These are phyloP conservation scores for Sphaerosporella brunnea DNA, from an alignment of 495 filamentous ascomycete genomes.

Conservation along the genomic window DNA sequence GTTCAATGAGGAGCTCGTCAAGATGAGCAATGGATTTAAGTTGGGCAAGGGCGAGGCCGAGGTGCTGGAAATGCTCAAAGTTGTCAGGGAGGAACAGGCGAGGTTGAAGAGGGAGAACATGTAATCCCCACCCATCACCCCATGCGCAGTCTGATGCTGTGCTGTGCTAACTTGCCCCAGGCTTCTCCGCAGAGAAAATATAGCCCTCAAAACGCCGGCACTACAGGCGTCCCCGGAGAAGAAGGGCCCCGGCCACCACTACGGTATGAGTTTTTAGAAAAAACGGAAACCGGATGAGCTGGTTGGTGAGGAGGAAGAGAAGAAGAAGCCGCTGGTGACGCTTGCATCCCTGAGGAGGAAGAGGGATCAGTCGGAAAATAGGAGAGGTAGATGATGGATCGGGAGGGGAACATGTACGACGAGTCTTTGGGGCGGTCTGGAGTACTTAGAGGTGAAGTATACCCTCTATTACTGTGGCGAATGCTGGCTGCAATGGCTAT, in stretches of 20 bases:
- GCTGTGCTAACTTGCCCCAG: not conserved
- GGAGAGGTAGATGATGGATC: too few species aligned
- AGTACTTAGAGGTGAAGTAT: too few species aligned
- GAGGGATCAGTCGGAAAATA: too few species aligned
- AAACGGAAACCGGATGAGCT: too few species aligned
- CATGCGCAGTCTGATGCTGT: not conserved
- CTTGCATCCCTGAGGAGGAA: too few species aligned
- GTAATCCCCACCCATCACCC: conserved; percentile 12
- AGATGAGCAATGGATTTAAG: conserved; percentile 56
- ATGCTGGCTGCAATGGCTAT: too few species aligned
- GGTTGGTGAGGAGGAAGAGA: too few species aligned
- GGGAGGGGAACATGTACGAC: too few species aligned
- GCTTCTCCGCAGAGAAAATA: not conserved
- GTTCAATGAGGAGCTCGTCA: conserved; percentile 77
- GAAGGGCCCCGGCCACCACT: not conserved
- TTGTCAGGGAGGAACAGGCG: conserved; percentile 48
- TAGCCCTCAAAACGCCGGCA: not conserved
- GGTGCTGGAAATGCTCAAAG: conserved; percentile 46
- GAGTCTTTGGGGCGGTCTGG: too few species aligned
- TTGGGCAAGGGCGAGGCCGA: conserved; percentile 53
- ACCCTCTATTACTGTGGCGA: too few species aligned
- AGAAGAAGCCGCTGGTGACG: too few species aligned
- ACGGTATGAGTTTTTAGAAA: not conserved
- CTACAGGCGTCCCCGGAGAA: not conserved
- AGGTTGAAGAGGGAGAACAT: conserved; percentile 64